Evolutionary conservation across 2,329 filamentous ascomycete genomes (phyloP).

Genomic region (Didymella keratinophila): DNA sequence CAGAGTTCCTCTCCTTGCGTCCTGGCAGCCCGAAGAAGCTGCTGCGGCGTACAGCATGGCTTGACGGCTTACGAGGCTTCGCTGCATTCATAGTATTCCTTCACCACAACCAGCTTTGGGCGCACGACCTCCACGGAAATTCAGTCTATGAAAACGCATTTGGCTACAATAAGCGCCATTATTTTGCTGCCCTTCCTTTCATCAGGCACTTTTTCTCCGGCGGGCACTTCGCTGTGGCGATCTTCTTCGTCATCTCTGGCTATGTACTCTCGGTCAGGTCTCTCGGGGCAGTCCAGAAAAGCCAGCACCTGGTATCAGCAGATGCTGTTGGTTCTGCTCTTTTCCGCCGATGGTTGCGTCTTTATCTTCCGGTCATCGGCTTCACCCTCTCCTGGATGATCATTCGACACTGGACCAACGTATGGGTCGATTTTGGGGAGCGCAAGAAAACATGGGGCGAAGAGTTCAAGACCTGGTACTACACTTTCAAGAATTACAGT

Average conservation of each 20-base stretch:
- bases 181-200: slow-evolving; percentile 51
- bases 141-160: slow-evolving; percentile 53
- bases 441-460: slow-evolving; percentile 57
- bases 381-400: slow-evolving; percentile 64
- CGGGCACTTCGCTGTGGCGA: slow-evolving; percentile 61
- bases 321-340: slow-evolving; percentile 59
- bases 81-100: slow-evolving; percentile 72
- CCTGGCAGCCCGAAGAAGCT: slow-evolving; percentile 31
- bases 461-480: slow-evolving; percentile 41
- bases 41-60: slow-evolving; percentile 46
- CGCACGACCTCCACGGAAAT: slow-evolving; percentile 58
- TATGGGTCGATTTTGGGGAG: slow-evolving; percentile 55
- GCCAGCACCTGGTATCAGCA: slow-evolving; percentile 50
- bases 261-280: slow-evolving; percentile 61
- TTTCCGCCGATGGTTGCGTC: slow-evolving; percentile 60
- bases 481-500: slow-evolving; percentile 68
- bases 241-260: slow-evolving; percentile 63
- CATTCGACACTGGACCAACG: slow-evolving; percentile 56
- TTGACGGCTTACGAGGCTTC: slow-evolving; percentile 72
- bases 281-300: slow-evolving; percentile 53
- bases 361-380: slow-evolving; percentile 61
- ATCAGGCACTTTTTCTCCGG: slow-evolving; percentile 59
- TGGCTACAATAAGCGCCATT: slow-evolving; percentile 42
- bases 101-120: slow-evolving; percentile 59
- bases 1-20: slow-evolving; percentile 40